phyloP scores from a whole-genome alignment of 2,329 filamentous ascomycete species.

The Colletotrichum eleusines region DNA sequence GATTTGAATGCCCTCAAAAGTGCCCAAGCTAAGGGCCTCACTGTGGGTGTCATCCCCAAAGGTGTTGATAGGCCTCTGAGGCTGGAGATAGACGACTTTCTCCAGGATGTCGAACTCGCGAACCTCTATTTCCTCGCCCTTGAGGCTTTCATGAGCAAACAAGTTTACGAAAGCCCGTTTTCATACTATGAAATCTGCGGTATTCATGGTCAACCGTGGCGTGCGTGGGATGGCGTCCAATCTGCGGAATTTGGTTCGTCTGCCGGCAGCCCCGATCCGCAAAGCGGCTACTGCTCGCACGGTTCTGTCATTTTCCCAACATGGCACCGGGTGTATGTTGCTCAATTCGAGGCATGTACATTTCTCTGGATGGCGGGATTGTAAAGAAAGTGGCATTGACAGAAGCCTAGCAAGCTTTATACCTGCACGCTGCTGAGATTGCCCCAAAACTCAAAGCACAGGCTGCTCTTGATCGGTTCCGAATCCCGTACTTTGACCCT shows the following conservation, averaged over 20 bases:
- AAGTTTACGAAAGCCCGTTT: not conserved
- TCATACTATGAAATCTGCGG: not conserved
- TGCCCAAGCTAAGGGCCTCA: not conserved
- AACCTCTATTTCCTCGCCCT: constrained; percentile 28
- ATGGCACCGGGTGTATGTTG: constrained; percentile 29
- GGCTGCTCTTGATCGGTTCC: not conserved
- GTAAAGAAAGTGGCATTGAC: not conserved
- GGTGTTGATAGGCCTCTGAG: constrained; percentile 8
- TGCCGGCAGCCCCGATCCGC: not conserved
- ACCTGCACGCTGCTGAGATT: not conserved
- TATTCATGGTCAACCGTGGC: constrained; percentile 1
- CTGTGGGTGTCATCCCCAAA: not conserved
- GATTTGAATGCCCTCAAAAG: not conserved
- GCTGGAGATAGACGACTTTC: constrained; percentile 28
- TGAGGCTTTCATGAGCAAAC: constrained; percentile 7
- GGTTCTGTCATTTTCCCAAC: constrained; percentile 23
- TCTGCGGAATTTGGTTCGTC: not conserved
- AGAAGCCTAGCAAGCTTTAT: not conserved
- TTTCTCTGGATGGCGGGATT: no score
- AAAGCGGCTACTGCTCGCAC: constrained; percentile 19
- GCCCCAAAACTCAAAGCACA: not conserved
- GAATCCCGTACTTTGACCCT: not conserved
- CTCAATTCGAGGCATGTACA: constrained; percentile 13
- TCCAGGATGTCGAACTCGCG: constrained; percentile 25
- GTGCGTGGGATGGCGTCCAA: not conserved